Evolutionary conservation across 2,329 filamentous ascomycete genomes (phyloP).

Genomic region (Exophiala viscosa): DNA sequence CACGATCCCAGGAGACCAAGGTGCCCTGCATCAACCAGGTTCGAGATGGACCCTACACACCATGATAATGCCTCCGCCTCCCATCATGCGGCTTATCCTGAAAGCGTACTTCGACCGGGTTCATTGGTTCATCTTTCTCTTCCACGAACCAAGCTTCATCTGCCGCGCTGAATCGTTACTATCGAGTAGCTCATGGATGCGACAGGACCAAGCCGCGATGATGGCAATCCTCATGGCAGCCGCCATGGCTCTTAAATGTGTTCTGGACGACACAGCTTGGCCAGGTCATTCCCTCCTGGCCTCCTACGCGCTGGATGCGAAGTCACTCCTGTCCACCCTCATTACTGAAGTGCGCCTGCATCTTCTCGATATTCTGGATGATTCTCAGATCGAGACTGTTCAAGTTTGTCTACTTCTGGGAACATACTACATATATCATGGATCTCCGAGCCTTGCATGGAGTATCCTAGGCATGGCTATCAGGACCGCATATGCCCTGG

Average conservation of each 20-base stretch:
- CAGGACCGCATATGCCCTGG: slow-evolving; percentile 24
- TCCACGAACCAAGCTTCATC: slow-evolving; percentile 21
- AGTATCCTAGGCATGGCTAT: slow-evolving; percentile 26
- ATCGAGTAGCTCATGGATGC: slow-evolving; percentile 14
- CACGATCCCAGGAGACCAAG: slow-evolving; percentile 23
- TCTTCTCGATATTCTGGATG: slow-evolving; percentile 22
- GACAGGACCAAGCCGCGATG: slow-evolving; percentile 20
- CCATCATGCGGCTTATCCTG: slow-evolving; percentile 19
- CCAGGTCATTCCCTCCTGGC: slow-evolving; percentile 16
- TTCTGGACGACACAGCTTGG: slow-evolving; percentile 22
- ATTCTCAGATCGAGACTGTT: slow-evolving; percentile 26
- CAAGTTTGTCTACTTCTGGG: slow-evolving; percentile 32
- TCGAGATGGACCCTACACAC: slow-evolving; percentile 22
- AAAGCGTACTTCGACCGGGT: slow-evolving; percentile 27
- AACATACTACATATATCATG: slow-evolving; percentile 25
- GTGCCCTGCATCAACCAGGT: slow-evolving; percentile 7
- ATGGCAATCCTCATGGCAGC: slow-evolving; percentile 23
- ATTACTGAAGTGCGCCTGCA: slow-evolving; percentile 24
- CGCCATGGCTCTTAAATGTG: slow-evolving; percentile 24
- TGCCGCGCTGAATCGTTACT: slow-evolving; percentile 15
- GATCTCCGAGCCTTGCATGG: slow-evolving; percentile 26
- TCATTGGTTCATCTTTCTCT: slow-evolving; percentile 26
- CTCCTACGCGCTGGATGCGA: slow-evolving; percentile 1
- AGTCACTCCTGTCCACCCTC: slow-evolving; percentile 12
- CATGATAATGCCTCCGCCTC: slow-evolving; percentile 19